Evolutionary conservation across 805 yeast genomes (phyloP), one percentile per base, ranked within the genome.

Genomic region (Cyberlindnera bimundalis): DNA sequence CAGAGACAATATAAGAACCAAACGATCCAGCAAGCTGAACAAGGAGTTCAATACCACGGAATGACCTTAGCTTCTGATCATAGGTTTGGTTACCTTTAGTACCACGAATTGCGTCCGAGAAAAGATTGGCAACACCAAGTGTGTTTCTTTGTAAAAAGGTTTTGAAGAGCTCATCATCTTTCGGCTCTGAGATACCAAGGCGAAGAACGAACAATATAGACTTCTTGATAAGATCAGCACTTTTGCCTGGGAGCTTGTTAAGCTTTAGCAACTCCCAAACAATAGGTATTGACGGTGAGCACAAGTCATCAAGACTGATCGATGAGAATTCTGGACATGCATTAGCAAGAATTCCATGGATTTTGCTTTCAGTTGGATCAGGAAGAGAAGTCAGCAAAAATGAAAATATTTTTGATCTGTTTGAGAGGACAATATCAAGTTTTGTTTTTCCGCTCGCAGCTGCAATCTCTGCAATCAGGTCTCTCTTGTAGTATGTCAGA

Each of bases 51-150:
- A 91, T 74, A 1, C 96, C 96, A 41, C 78, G 68, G 3, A 91
- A 69, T 2, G 91, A 81, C 27, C 77, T 73, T 2, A 81, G 66
- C 55, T 85, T 88, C 35, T 84, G 89, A 37, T 81, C 67, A 50
- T 74, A 81, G 0, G 95, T 86, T 32, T 78, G 79, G 29, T 76
- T 71, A 1, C 93, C 93, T 47, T 75, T 78, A 12, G 76, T 71
- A 45, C 84, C 87, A 53, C 87, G 83, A 28, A 90, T 78, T 17
- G 81, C 78, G 47, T 86, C 89, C 5, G 95, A 82, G 52, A 90
- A 85, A 33, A 76, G 72, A 46, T 85, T 91, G 4, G 86, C 81
- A 14, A 89, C 68, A 43, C 90, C 95, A 12, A 89, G 64, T 3
- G 86, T 78, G 54, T 79, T 74, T 31, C 74, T 75, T 19, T 74